Conservation (phyloP, 371 early-diverging fungal species). For the Capniomyces stellatus region DNA sequence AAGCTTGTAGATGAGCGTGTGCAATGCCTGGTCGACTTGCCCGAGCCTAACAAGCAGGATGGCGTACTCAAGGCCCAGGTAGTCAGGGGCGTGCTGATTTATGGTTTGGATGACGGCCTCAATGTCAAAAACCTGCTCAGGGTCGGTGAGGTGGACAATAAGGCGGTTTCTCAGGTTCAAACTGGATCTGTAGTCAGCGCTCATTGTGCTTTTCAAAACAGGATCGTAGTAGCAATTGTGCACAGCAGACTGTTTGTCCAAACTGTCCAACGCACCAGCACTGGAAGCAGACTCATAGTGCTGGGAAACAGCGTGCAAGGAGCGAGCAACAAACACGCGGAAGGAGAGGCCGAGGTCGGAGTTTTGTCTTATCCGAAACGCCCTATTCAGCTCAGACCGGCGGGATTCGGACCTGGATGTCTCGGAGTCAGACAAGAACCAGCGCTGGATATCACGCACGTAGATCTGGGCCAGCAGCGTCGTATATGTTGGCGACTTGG, state of each 20-base stretch:
- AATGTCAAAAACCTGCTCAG: slow-evolving; percentile 8
- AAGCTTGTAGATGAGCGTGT: slow-evolving; percentile 6
- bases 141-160: slow-evolving; percentile 4
- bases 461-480: slow-evolving; percentile 16
- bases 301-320: too few relatives aligned
- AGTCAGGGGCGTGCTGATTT: slow-evolving; percentile 4
- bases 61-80: slow-evolving; percentile 12
- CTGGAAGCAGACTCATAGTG: too few relatives aligned
- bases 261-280: too few relatives aligned
- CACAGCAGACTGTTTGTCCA: too few relatives aligned
- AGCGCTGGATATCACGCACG: slow-evolving; percentile 17
- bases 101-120: slow-evolving; percentile 7
- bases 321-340: slow-evolving; percentile 6
- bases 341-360: slow-evolving; percentile 10
- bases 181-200: not conserved
- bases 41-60: slow-evolving; percentile 10
- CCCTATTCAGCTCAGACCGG: slow-evolving; percentile 3
- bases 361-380: slow-evolving; percentile 13
- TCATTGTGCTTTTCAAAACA: not conserved
- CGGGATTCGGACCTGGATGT: not conserved
- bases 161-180: slow-evolving; percentile 8
- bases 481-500: slow-evolving; percentile 16
- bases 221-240: not conserved
- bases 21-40: slow-evolving; percentile 4
- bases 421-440: not conserved